Evolutionary conservation across 2,329 filamentous ascomycete species (phyloP).

Genomic region (Microthyrium microscopicum): DNA sequence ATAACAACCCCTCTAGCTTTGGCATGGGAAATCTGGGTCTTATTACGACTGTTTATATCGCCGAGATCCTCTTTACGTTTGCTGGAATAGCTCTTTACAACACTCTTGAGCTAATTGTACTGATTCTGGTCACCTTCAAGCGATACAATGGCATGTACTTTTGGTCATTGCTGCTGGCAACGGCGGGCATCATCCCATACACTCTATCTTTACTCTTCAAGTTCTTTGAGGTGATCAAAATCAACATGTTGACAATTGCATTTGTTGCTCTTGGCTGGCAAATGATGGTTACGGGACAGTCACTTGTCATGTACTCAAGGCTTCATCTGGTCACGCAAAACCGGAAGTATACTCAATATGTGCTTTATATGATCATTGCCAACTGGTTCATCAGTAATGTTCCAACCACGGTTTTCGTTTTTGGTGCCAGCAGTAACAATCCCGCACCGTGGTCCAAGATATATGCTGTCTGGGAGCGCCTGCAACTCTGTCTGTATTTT

Average conservation of each 20-base stretch:
- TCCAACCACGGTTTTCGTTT: constrained; percentile 38
- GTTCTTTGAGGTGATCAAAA: constrained; percentile 26
- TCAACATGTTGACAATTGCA: constrained; percentile 18
- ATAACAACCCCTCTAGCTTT: not conserved
- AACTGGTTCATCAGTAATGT: constrained; percentile 37
- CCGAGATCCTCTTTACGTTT: constrained; percentile 1
- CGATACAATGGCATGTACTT: constrained; percentile 31
- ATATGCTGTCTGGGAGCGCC: constrained; percentile 28
- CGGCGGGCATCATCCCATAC: constrained; percentile 29
- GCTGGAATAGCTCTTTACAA: constrained; percentile 20
- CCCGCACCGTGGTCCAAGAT: constrained; percentile 16
- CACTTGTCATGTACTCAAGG: constrained; percentile 44
- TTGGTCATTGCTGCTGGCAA: constrained; percentile 29
- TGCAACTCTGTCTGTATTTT: constrained; percentile 28
- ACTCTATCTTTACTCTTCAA: constrained; percentile 29
- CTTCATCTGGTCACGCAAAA: constrained; percentile 42
- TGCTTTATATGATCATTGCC: constrained; percentile 40
- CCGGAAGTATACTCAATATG: constrained; percentile 28
- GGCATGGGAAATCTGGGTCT: constrained; percentile 1
- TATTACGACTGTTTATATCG: not conserved
- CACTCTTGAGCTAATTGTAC: constrained; percentile 27
- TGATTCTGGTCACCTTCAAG: constrained; percentile 32
- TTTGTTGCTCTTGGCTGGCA: constrained; percentile 39
- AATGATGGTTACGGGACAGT: constrained; percentile 44
- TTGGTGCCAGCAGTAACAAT: constrained; percentile 30